Percentiles rank a stretch among this genome's conserved stretches.
These are phyloP conservation scores for Nothophytophthora sp. DNA, from an alignment of 352 stramenopile genomes.

Conservation along the genomic window DNA sequence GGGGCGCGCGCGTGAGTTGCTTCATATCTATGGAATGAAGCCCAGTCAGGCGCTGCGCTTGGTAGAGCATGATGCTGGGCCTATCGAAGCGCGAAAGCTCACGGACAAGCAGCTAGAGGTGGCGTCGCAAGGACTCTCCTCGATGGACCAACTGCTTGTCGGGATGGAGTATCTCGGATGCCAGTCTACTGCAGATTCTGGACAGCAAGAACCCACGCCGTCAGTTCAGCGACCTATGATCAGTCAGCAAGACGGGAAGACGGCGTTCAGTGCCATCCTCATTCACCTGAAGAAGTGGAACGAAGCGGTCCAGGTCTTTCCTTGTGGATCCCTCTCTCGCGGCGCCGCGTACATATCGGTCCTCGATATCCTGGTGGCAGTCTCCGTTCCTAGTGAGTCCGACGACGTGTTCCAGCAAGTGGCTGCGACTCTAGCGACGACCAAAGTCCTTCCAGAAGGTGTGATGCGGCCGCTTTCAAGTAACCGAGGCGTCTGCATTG, in stretches of 20 bases:
- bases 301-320: constrained; percentile 53
- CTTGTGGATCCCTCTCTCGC: constrained; percentile 72
- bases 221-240: constrained; percentile 39
- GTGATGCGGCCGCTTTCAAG: constrained; percentile 34
- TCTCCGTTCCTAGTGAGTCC: no score
- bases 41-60: constrained; percentile 33
- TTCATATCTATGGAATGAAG: constrained; percentile 64
- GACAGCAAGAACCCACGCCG: background rate
- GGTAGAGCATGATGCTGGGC: constrained; percentile 12
- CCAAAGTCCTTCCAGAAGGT: constrained; percentile 29
- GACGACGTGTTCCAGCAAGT: constrained; percentile 31
- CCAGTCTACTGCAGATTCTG: background rate
- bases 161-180: constrained; percentile 36
- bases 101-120: constrained; percentile 26
- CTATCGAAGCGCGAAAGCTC: constrained; percentile 8
- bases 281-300: constrained; percentile 66
- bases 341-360: constrained; percentile 71
- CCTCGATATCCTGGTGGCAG: constrained; percentile 63
- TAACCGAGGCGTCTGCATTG: constrained; percentile 45
- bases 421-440: constrained; percentile 34
- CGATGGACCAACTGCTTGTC: constrained; percentile 29
- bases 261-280: constrained; percentile 60
- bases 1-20: constrained; percentile 27
- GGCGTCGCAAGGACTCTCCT: constrained; percentile 20
- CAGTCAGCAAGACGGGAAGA: constrained; percentile 62